Base-by-base conservation (phyloP, 306 rosid species). In the Vigna mungo region DNA sequence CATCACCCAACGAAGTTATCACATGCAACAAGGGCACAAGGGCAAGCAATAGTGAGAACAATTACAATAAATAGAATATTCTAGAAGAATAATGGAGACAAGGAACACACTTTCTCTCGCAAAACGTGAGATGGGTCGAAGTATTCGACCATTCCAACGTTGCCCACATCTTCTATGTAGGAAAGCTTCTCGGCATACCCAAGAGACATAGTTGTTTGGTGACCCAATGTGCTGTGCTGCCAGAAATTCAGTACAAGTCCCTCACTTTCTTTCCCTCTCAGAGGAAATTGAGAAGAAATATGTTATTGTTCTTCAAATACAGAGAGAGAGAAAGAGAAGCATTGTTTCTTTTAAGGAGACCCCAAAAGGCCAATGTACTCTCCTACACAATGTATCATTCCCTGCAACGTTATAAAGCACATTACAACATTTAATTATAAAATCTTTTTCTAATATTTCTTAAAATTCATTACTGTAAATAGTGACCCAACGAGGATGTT, bases 101-200 rank as follows among this genome's bases (percentile, higher is more conserved):
- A 49, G 41, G 25, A 46, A 68, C 82, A 12, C 9, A 90, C 97
- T 71, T 95, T 95, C 84, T 95, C 96, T 63, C 83, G 89, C 86
- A 95, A 85, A 84, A 86, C 81, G 36, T 84, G 85, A 61, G 95
- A 82, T 76, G 92, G 56, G 88, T 95, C 98, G 84, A 95, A 90
- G 85, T 83, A 53, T 78, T 95, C 98, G 12, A 87, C 71, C 97
- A 95, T 95, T 84, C 98, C 98, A 68, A 95, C 98, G 77, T 86
- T 86, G 54, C 98, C 98, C 39, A 95, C 97, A 81, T 95, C 98
- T 82, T 95, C 98, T 49, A 95, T 92, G 89, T 39, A 95, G 14
- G 97, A 95, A 88, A 95, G 98, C 88, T 90, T 90, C 89, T 92
- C 97, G 62, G 98, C 98, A 59, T 95, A 92, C 71, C 97, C 98